Evolutionary conservation across 768 basidiomycete species (phyloP).

Genomic region (Mycena haematopus): DNA sequence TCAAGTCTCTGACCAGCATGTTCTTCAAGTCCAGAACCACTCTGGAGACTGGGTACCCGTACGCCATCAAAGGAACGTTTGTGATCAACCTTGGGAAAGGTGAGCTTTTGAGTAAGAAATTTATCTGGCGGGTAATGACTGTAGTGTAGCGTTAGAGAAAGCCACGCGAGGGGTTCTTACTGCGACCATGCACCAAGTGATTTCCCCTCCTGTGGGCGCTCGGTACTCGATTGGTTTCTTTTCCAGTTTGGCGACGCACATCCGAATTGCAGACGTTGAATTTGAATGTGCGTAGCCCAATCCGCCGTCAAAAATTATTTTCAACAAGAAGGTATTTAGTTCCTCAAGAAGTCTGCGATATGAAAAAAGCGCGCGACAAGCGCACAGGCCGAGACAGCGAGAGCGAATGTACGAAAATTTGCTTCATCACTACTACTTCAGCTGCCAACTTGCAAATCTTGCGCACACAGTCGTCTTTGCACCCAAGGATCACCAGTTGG

Average conservation of each 20-base stretch:
- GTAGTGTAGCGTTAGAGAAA: neutral
- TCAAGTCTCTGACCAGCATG: conserved; percentile 57
- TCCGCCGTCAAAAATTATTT: neutral
- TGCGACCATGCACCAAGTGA: conserved; percentile 4
- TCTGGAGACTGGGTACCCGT: conserved; percentile 63
- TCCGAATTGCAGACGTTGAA: conserved; percentile 44
- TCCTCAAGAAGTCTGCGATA: conserved; percentile 50
- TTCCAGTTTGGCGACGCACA: conserved; percentile 52
- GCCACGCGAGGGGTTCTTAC: neutral
- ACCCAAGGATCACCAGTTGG: conserved; percentile 52
- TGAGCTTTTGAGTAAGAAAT: conserved; percentile 6
- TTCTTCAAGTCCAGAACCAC: conserved; percentile 64
- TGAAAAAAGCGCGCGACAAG: conserved; percentile 52
- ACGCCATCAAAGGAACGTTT: conserved; percentile 58
- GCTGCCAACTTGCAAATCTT: neutral
- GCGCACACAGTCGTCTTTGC: conserved; percentile 56
- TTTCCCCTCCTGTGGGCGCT: conserved; percentile 45
- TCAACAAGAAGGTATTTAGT: conserved; percentile 37
- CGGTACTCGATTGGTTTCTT: conserved; percentile 68
- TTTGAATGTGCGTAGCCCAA: conserved; percentile 1
- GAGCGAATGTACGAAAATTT: conserved; percentile 49
- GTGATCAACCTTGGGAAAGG: conserved; percentile 65
- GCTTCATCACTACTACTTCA: neutral
- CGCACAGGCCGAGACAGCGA: conserved; percentile 30
- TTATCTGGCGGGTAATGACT: conserved; percentile 28